Conservation (phyloP, 139 green algal species). For the Coelastrella sp. region DNA sequence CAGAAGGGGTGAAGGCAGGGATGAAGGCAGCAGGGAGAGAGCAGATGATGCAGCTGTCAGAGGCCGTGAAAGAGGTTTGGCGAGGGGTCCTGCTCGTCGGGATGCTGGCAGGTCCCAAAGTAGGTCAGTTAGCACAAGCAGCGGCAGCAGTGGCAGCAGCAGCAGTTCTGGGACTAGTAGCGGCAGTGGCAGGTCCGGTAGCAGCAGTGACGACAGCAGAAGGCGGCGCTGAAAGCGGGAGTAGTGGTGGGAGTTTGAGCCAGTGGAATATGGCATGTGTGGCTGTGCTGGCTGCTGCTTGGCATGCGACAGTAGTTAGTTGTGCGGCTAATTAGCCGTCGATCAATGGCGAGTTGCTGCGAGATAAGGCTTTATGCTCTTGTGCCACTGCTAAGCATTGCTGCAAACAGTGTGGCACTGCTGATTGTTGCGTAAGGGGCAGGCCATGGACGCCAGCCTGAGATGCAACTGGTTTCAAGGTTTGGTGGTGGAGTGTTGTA, state of each 20-base stretch:
- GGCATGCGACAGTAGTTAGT: too few species aligned
- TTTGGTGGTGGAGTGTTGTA: too few species aligned
- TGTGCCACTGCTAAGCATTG: too few species aligned
- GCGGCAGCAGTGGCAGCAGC: slow-evolving; percentile 26
- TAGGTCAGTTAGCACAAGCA: not conserved
- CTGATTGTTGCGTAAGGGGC: too few species aligned
- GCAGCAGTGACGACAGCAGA: not conserved
- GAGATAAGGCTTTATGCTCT: too few species aligned
- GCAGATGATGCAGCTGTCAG: not conserved
- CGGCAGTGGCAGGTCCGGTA: not conserved
- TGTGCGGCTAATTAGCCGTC: too few species aligned
- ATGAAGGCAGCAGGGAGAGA: not conserved
- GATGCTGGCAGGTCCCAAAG: not conserved
- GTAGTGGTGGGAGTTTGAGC: not conserved
- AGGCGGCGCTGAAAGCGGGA: slow-evolving; percentile 29
- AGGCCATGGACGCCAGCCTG: too few species aligned
- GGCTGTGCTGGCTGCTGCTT: too few species aligned
- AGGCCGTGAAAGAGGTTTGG: not conserved
- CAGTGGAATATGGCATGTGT: too few species aligned
- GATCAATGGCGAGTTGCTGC: too few species aligned
- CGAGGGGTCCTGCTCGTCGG: not conserved
- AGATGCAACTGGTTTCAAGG: too few species aligned
- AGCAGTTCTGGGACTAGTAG: slow-evolving; percentile 1
- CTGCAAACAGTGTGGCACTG: too few species aligned
- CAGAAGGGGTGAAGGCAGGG: not conserved